Base-by-base conservation (phyloP, 2,329 filamentous ascomycete species). In the Fusarium albosuccineum region DNA sequence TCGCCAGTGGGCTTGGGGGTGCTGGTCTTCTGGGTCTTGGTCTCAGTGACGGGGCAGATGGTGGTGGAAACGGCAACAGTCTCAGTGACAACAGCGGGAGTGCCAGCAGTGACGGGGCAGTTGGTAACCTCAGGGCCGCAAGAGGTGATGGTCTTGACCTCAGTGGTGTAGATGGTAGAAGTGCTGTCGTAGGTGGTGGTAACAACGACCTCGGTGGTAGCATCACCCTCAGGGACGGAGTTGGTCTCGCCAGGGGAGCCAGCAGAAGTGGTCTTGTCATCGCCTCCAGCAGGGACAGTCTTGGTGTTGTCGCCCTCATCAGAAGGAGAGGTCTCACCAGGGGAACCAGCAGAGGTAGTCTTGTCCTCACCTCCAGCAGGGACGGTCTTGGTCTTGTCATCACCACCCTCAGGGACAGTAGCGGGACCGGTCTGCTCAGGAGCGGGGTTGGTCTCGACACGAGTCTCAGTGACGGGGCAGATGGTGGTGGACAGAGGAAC, bases 391-490 rank as follows among this genome's bases (percentile, higher is more conserved):
- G 76, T 74, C 46, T 60, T 51, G 45, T 74, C 59, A 48, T 67
- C 59, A 27, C 61, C 61, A 37, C 57, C 66, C 16, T 46, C 54
- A 26, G 70, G 62, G 57, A 61, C 17, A 49, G 64, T 71, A 39
- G 51, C 56, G 29, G 68, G 70, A 52, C 56, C 66, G 37, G 68
- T 63, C 42, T 56, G 34, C 27, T 30, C 48, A 16, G 55, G 30
- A 22, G 40, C 56, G 37, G 60, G 56, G 68, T 68, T 68, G 46
- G 46, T 45, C 11, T 64, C 54, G 7, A 61, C 62, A 10, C 59
- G 73, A 41, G 84, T 87, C 80, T 83, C 83, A n/a, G 85, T 87
- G 62, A 87, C 85, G 22, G 86, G 87, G 83, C 86, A 89, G 73
- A 89, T 75, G 40, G 87, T 90, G 66, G 88, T 90, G 51, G 84